These are phyloP conservation scores for Oemleria cerasiformis DNA, from an alignment of 306 rosid species.

Conservation along the genomic window DNA sequence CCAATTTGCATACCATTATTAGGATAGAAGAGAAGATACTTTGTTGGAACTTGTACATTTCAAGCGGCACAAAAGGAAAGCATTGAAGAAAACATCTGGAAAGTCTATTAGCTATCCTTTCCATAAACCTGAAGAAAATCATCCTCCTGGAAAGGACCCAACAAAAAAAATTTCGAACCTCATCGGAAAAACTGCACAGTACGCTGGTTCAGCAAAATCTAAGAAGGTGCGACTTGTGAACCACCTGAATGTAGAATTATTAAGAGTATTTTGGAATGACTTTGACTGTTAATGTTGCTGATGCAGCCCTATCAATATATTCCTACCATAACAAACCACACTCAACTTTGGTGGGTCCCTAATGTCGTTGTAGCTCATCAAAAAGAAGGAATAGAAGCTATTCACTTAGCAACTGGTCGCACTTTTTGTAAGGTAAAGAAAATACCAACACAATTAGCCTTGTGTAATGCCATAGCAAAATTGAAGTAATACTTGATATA, in stretches of 20 bases:
- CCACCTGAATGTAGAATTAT: slow-evolving; percentile 12
- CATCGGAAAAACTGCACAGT: slow-evolving; percentile 82
- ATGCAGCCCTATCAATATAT: slow-evolving; percentile 74
- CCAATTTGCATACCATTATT: slow-evolving; percentile 30
- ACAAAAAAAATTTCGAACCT: slow-evolving; percentile 86
- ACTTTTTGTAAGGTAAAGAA: slow-evolving; percentile 78
- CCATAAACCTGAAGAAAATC: slow-evolving; percentile 91
- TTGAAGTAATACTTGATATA: neutral
- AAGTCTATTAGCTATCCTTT: slow-evolving; percentile 60
- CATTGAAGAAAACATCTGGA: slow-evolving; percentile 71
- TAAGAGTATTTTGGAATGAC: neutral
- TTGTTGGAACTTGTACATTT: slow-evolving; percentile 74
- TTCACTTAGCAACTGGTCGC: slow-evolving; percentile 96
- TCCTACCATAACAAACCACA: slow-evolving; percentile 98
- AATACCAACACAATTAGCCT: slow-evolving; percentile 9
- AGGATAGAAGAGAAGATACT: slow-evolving; percentile 99
- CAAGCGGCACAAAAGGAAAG: slow-evolving; percentile 85
- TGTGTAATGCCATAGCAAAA: neutral
- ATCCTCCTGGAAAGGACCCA: slow-evolving; percentile 94
- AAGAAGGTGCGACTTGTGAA: slow-evolving; percentile 60
- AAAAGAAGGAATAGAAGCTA: slow-evolving; percentile 93
- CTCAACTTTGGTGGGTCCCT: slow-evolving; percentile 98
- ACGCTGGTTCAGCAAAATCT: slow-evolving; percentile 79
- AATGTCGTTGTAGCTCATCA: slow-evolving; percentile 95
- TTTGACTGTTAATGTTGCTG: slow-evolving; percentile 23